phyloP scores from a whole-genome alignment of 2,329 filamentous ascomycete species.

The Colletotrichum orbiculare region DNA sequence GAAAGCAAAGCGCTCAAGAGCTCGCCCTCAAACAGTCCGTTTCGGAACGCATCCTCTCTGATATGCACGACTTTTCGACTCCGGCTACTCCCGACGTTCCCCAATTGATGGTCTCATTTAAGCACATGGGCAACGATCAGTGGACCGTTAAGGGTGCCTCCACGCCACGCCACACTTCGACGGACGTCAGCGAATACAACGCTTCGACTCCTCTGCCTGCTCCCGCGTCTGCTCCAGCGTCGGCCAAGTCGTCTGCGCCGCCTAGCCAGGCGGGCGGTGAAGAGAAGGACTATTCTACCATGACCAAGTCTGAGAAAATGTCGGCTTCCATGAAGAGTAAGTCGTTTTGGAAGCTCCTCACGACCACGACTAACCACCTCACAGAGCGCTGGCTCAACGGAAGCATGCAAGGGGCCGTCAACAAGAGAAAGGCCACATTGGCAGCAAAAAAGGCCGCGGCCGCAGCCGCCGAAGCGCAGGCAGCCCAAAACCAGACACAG shows the following conservation, averaged over 20 bases:
- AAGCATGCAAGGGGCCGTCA: conserved; percentile 69
- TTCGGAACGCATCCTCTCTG: conserved; percentile 27
- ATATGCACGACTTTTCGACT: conserved; percentile 20
- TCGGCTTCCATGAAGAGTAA: conserved; percentile 73
- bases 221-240: conserved; percentile 32
- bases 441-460: conserved; percentile 67
- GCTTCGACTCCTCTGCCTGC: conserved; percentile 25
- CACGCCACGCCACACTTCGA: conserved; percentile 32
- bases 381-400: conserved; percentile 69
- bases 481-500: conserved; percentile 2
- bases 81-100: conserved; percentile 13
- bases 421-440: conserved; percentile 69
- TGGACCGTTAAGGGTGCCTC: conserved; percentile 25
- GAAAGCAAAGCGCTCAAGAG: conserved; percentile 29
- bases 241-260: conserved; percentile 33
- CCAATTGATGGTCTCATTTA: conserved; percentile 29
- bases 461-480: conserved; percentile 43
- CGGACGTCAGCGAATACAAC: conserved; percentile 27
- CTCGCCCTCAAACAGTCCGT: conserved; percentile 10
- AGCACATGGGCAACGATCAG: conserved; percentile 23
- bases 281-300: conserved; percentile 68
- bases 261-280: conserved; percentile 42
- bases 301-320: conserved; percentile 76
- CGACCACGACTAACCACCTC: conserved; percentile 40
- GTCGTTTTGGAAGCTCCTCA: conserved; percentile 38